These are phyloP conservation scores for Saksenaea vasiformis DNA, from an alignment of 371 early-diverging fungal species.

Conservation along the genomic window DNA sequence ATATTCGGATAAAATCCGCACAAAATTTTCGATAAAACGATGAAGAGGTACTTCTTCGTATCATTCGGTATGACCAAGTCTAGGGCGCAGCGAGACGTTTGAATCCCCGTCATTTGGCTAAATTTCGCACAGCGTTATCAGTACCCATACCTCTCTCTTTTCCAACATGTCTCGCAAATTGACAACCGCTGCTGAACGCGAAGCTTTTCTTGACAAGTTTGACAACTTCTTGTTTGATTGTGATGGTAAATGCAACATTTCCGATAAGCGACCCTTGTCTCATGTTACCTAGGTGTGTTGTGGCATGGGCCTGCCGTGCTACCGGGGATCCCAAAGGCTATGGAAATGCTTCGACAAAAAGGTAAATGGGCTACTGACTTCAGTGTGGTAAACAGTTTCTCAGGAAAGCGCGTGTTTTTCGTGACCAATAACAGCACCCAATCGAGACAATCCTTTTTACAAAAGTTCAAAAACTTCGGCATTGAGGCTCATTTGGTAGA, in stretches of 20 bases:
- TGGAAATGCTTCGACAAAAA: constrained; percentile 67
- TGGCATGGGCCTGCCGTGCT: constrained; percentile 83
- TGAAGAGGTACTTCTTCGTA: no score
- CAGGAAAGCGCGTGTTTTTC: constrained; percentile 86
- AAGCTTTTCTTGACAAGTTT: constrained; percentile 57
- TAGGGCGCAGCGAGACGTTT: no score
- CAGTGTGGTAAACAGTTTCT: not conserved
- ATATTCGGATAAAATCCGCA: no score
- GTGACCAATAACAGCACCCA: constrained; percentile 97
- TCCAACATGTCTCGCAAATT: constrained; percentile 30
- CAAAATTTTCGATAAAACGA: no score
- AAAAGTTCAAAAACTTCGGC: constrained; percentile 81
- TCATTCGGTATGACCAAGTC: no score
- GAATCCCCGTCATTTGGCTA: not conserved
- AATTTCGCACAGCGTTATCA: not conserved
- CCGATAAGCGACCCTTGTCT: not conserved
- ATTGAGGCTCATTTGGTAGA: constrained; percentile 71
- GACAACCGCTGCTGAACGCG: constrained; percentile 26
- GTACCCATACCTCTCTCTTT: not conserved
- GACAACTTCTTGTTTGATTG: constrained; percentile 97
- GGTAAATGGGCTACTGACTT: constrained; percentile 42
- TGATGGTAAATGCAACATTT: constrained; percentile 71
- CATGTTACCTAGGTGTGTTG: constrained; percentile 73
- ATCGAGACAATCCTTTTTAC: constrained; percentile 76
- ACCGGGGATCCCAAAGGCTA: constrained; percentile 67